Evolutionary conservation across 345 rosid species (phyloP), one percentile per base, ranked within the genome.

Genomic region (Arabidopsis arenosa): DNA sequence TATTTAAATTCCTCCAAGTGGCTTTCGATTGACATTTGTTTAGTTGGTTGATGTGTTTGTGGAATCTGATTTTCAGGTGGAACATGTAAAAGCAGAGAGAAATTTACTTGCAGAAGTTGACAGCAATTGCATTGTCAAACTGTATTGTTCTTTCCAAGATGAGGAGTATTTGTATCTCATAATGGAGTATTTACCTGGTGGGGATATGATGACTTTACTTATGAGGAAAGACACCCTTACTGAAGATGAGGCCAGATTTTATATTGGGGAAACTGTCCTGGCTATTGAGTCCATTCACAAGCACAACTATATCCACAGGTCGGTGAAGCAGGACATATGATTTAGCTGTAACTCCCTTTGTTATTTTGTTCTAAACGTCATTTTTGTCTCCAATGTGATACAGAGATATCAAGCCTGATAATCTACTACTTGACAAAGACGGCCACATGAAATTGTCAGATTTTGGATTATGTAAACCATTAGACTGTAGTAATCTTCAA

Each of bases 131-230:
- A 94, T 94, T 47, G 98, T 94, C 55, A 94, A 90, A 64, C 77
- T 94, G 66, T 94, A 94, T 84, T 94, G 97, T 76, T 94, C 98
- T 73, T 94, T 94, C 70, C 98, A 94, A 84, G 98, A 94, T 75
- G 98, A 94, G 6, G 99, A 92, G 72, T 95, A 73, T 66, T 82
- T 95, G 41, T 95, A 95, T 78, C 93, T 95, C 37, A 88, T 95
- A 52, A 95, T 95, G 99, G 99, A 95, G 82, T 95, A 95, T 85
- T 81, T 95, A 78, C 98, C 99, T 77, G 99, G 99, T 63, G 99
- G 99, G 66, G 99, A 95, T 85, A 88, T 95, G 97, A 95, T 95
- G 99, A 95, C 99, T 75, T 83, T 95, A 75, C 84, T 95, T 23
- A 95, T 95, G 99, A 86, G 99, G 71, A 95, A 95, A 86, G 97